phyloP scores from a whole-genome alignment of 306 rosid genomes.

The Geum urbanum region DNA sequence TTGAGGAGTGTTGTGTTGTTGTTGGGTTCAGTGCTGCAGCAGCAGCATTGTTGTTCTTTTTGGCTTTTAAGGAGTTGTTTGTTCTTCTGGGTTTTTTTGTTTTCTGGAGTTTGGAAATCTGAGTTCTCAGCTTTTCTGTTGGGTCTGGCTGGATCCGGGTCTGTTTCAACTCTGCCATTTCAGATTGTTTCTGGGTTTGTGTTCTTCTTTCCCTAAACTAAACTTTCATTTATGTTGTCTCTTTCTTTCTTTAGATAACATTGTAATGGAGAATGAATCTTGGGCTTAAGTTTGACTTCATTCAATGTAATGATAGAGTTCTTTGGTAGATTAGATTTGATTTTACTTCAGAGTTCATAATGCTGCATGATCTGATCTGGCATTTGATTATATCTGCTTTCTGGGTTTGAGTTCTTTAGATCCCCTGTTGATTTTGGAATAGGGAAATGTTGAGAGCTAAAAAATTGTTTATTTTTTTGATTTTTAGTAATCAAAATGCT shows the following conservation, averaged over 20 bases:
- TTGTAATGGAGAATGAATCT: constrained; percentile 9
- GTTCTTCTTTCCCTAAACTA: constrained; percentile 16
- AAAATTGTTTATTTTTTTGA: neutral
- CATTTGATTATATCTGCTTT: constrained; percentile 6
- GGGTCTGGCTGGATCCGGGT: constrained; percentile 52
- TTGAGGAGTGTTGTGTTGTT: constrained; percentile 40
- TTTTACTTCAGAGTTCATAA: neutral
- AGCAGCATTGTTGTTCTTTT: constrained; percentile 31
- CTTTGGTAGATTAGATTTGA: neutral
- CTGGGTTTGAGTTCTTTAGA: neutral
- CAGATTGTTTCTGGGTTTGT: constrained; percentile 27
- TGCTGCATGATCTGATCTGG: constrained; percentile 13
- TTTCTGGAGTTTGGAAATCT: constrained; percentile 25
- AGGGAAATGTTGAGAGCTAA: constrained; percentile 1
- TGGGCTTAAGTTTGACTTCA: constrained; percentile 22
- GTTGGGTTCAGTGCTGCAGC: constrained; percentile 52
- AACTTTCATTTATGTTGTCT: neutral
- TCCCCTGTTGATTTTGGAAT: constrained; percentile 3
- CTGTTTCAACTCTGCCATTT: constrained; percentile 30
- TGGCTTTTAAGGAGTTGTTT: neutral
- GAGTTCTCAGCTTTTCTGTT: constrained; percentile 33
- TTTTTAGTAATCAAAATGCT: no score
- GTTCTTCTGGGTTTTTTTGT: constrained; percentile 38
- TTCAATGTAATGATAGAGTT: neutral
- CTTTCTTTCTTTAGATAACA: neutral